Conservation (phyloP, 768 basidiomycete genomes). For the Tephrocybe sp. region DNA sequence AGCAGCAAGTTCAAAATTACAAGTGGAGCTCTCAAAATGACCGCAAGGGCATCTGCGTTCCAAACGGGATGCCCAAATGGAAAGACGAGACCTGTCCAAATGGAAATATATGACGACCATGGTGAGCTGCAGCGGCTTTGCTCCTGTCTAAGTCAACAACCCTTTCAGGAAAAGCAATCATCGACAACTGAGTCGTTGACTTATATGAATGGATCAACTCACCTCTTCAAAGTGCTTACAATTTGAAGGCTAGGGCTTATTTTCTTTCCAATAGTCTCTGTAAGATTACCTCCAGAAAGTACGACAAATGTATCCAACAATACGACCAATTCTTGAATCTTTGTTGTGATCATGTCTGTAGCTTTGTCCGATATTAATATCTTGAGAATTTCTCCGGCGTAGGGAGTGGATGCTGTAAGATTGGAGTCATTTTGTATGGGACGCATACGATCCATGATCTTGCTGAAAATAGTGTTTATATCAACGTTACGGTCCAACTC, state of each 20-base stretch:
- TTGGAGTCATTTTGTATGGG: background rate
- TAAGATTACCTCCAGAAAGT: background rate
- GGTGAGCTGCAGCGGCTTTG: no score
- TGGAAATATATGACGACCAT: no score
- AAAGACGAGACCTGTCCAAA: no score
- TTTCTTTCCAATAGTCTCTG: background rate
- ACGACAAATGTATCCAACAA: background rate
- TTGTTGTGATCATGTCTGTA: background rate
- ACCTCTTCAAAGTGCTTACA: no score
- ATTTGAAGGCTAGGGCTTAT: background rate
- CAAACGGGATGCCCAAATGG: no score
- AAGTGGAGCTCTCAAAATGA: no score
- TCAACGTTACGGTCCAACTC: no score
- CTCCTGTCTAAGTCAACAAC: no score
- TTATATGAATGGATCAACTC: no score
- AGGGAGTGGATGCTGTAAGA: background rate
- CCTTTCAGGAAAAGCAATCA: conserved; percentile 5
- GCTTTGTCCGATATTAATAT: conserved; percentile 7
- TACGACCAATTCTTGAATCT: background rate
- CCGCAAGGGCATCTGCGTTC: no score
- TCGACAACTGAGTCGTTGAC: background rate
- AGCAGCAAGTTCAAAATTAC: no score
- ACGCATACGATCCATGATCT: background rate
- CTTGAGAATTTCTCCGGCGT: background rate
- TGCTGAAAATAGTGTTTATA: background rate